These are phyloP conservation scores for Detonula confervacea DNA, from an alignment of 352 stramenopile genomes.

Conservation along the genomic window DNA sequence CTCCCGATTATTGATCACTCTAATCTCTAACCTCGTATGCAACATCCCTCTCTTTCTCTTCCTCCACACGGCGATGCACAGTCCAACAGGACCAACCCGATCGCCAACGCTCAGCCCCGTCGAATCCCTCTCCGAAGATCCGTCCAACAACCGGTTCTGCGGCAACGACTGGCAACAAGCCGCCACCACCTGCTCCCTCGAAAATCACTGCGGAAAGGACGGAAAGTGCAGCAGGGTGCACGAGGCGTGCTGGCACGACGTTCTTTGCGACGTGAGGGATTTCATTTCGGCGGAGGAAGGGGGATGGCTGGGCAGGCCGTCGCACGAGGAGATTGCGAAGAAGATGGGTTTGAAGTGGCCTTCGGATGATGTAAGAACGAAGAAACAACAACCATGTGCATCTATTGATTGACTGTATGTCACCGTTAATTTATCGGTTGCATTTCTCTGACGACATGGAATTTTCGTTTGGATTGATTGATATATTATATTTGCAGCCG, in stretches of 20 bases:
- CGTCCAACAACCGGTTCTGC: slow-evolving; percentile 10
- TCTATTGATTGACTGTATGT: too few species aligned
- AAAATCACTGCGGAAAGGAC: slow-evolving; percentile 6
- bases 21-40: background rate
- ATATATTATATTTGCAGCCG: background rate
- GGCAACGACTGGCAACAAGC: slow-evolving; percentile 3
- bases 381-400: too few species aligned
- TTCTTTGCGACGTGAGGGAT: slow-evolving; percentile 9
- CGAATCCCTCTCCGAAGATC: background rate
- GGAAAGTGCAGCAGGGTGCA: background rate
- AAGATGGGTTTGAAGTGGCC: slow-evolving; percentile 29
- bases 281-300: slow-evolving; percentile 10
- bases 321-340: slow-evolving; percentile 22
- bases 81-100: slow-evolving; percentile 4
- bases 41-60: background rate
- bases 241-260: slow-evolving; percentile 14
- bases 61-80: background rate
- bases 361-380: slow-evolving; percentile 19
- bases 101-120: background rate
- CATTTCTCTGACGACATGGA: too few species aligned
- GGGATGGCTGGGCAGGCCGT: slow-evolving; percentile 9
- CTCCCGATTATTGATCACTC: too few species aligned
- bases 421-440: too few species aligned
- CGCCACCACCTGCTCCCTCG: slow-evolving; percentile 2
- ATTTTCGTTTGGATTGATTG: too few species aligned